Percentiles rank a stretch among this genome's conserved stretches.
Conservation (phyloP, 2,329 filamentous ascomycete species). For the Lecanosticta acicola region DNA sequence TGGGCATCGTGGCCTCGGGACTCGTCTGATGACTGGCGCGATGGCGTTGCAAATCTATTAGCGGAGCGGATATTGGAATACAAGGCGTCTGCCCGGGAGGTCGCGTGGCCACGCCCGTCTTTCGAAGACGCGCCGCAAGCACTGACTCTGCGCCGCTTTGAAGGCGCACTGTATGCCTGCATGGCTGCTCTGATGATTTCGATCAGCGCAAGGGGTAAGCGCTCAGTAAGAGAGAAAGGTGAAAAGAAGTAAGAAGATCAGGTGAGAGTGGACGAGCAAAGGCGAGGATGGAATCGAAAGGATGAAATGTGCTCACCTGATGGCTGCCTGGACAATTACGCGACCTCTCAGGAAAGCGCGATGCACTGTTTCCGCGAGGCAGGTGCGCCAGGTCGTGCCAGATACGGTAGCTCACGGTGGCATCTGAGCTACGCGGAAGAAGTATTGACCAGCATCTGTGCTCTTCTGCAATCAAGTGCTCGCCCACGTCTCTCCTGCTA, state of each 20-base stretch:
- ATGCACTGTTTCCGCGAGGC: too few relatives aligned
- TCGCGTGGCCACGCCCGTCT: constrained; percentile 5
- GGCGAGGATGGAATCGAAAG: background rate
- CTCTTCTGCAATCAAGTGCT: too few relatives aligned
- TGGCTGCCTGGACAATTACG: too few relatives aligned
- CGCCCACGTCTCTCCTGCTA: too few relatives aligned
- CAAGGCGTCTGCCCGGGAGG: constrained; percentile 4
- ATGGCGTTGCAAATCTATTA: constrained; percentile 15
- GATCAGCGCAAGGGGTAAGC: too few relatives aligned
- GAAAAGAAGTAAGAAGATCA: background rate
- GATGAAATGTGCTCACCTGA: too few relatives aligned
- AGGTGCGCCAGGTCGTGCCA: too few relatives aligned
- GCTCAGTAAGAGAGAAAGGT: background rate
- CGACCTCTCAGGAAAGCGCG: too few relatives aligned
- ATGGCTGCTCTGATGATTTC: constrained; percentile 3
- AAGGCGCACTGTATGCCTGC: constrained; percentile 2
- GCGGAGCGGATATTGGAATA: constrained; percentile 10
- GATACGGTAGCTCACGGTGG: too few relatives aligned
- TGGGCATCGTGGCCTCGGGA: background rate
- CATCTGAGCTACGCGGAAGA: too few relatives aligned
- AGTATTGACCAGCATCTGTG: too few relatives aligned
- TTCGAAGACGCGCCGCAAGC: constrained; percentile 2
- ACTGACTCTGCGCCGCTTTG: constrained; percentile 11
- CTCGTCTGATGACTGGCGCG: constrained; percentile 5
- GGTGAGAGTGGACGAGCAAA: background rate